These are phyloP conservation scores for Aquilaria agallochum DNA, from an alignment of 441 rosid genomes.

Conservation along the genomic window DNA sequence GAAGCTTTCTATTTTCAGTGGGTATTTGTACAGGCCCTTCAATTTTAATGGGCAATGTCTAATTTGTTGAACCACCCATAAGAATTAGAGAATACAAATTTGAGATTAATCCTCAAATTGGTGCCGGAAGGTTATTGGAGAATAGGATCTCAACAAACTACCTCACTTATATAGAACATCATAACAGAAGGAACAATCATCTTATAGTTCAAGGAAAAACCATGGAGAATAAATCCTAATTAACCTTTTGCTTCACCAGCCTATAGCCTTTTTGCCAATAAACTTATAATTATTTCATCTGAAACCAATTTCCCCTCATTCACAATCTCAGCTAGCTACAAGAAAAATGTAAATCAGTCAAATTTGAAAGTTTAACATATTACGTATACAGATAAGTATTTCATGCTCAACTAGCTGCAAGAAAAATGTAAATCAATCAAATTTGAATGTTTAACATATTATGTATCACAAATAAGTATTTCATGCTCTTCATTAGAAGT, in stretches of 20 bases:
- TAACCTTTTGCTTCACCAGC: conserved; percentile 59
- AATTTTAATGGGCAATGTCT: too few species aligned
- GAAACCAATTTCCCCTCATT: conserved; percentile 62
- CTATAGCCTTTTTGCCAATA: conserved; percentile 54
- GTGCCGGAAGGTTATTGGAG: too few species aligned
- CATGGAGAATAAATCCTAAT: conserved; percentile 68
- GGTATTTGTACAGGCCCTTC: too few species aligned
- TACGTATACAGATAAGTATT: too few species aligned
- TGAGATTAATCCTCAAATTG: too few species aligned
- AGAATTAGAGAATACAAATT: too few species aligned
- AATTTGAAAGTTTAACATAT: not conserved
- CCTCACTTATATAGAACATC: too few species aligned
- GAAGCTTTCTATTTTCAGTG: too few species aligned
- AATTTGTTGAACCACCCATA: too few species aligned
- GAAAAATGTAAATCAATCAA: conserved; percentile 11
- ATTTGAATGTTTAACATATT: not conserved
- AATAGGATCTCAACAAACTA: too few species aligned
- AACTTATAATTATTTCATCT: conserved; percentile 47
- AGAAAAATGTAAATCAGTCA: conserved; percentile 11
- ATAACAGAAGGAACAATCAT: conserved; percentile 16
- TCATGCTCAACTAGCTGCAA: conserved; percentile 38
- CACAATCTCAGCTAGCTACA: conserved; percentile 56
- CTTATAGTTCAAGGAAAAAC: conserved; percentile 63
- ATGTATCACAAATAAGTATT: too few species aligned
- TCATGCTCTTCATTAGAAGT: not conserved